Evolutionary conservation across 1,284 basidiomycete species (phyloP).

Genomic region (Puccinia coronata): DNA sequence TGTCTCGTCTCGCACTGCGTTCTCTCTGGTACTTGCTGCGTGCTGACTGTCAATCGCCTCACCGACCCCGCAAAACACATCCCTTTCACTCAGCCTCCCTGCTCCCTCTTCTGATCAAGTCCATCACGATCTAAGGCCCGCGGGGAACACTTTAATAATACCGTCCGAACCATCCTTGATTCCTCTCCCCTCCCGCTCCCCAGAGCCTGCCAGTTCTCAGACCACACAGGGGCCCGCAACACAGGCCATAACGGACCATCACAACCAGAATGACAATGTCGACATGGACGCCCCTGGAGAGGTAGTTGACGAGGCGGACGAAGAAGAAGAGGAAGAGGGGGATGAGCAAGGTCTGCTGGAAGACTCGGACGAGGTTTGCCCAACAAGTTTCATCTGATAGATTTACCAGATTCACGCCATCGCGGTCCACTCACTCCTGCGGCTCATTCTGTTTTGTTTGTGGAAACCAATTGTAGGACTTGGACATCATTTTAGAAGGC

Average conservation of each 20-base stretch:
- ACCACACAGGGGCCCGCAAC: not conserved
- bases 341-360: conserved; percentile 31
- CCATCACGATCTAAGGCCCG: not conserved
- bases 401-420: not conserved
- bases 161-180: not conserved
- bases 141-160: not conserved
- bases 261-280: not conserved
- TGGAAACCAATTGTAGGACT: conserved; percentile 21
- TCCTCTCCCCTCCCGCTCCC: not conserved
- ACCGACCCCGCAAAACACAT: not conserved
- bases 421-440: not conserved
- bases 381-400: not conserved
- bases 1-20: not conserved
- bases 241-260: not conserved
- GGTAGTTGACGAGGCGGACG: not conserved
- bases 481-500: conserved; percentile 48
- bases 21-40: not conserved
- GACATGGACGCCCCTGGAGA: not conserved
- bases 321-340: conserved; percentile 24
- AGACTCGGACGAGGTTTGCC: conserved; percentile 42
- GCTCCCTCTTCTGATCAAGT: conserved; percentile 16
- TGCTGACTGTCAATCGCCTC: not conserved
- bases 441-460: not conserved
- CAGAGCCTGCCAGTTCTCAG: not conserved
- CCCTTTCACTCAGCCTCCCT: not conserved